Conservation (phyloP, 768 basidiomycete genomes). For the Amanita muscaria region DNA sequence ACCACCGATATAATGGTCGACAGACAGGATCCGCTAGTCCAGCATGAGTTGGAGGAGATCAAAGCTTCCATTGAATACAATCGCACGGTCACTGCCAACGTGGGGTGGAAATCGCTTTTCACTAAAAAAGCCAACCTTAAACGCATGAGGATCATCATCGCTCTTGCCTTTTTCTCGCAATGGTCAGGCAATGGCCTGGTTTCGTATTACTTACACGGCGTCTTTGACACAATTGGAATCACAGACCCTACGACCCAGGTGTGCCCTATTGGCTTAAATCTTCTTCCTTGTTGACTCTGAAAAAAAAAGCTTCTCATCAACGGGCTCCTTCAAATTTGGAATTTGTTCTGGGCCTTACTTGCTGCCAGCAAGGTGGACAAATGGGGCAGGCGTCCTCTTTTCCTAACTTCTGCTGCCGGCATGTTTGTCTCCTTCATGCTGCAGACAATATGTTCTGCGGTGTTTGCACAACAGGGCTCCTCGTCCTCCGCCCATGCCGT, state of each 20-base stretch:
- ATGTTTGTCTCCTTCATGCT: conserved; percentile 14
- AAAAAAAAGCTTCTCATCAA: conserved; percentile 18
- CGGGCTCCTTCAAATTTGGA: conserved; percentile 45
- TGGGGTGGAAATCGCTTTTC: conserved; percentile 39
- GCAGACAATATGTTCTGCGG: conserved; percentile 59
- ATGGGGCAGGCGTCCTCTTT: conserved; percentile 40
- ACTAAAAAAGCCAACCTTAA: conserved; percentile 45
- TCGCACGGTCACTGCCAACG: conserved; percentile 29
- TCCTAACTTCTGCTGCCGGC: conserved; percentile 39
- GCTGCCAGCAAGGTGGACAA: conserved; percentile 42
- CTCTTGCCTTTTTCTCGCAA: conserved; percentile 52
- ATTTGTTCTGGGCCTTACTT: conserved; percentile 41
- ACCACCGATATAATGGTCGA: background rate
- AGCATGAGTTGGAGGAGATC: conserved; percentile 59
- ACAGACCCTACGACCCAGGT: conserved; percentile 30
- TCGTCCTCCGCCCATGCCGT: conserved; percentile 53
- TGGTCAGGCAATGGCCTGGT: conserved; percentile 50
- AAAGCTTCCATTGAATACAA: conserved; percentile 44
- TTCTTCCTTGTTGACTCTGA: no score
- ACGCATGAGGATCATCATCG: conserved; percentile 48
- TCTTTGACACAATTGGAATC: background rate
- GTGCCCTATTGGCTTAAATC: no score
- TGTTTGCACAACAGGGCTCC: conserved; percentile 36
- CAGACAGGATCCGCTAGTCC: conserved; percentile 46
- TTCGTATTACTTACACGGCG: conserved; percentile 12